A percentile compares a stretch with the other conserved stretches of the same genome.
Evolutionary conservation across 1,284 basidiomycete species (phyloP).

Genomic region (Cryptococcus sp.): DNA sequence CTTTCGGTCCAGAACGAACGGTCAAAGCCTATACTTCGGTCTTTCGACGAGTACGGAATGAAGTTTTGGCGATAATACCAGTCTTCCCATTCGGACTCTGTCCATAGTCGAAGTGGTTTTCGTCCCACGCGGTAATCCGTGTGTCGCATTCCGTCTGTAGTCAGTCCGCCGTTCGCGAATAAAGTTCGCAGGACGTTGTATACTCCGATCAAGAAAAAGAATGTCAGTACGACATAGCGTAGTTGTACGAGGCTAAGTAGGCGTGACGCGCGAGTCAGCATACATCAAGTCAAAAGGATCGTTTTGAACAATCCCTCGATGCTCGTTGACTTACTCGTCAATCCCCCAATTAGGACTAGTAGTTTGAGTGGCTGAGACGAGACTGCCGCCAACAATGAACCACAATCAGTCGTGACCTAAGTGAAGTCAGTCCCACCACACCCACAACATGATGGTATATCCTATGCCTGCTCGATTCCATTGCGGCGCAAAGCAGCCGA

Average conservation of each 20-base stretch:
- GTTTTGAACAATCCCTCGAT: background rate
- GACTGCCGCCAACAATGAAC: conserved; percentile 11
- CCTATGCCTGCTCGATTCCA: conserved; percentile 34
- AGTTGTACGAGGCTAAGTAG: conserved; percentile 15
- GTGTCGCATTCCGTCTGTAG: conserved; percentile 9
- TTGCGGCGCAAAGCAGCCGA: conserved; percentile 38
- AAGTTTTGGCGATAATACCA: conserved; percentile 15
- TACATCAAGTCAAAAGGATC: background rate
- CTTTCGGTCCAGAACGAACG: conserved; percentile 20
- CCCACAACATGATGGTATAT: conserved; percentile 40
- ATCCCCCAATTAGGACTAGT: conserved; percentile 33
- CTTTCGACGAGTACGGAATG: background rate
- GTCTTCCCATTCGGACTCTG: conserved; percentile 17
- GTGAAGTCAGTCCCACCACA: background rate
- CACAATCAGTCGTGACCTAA: background rate
- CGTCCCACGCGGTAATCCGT: conserved; percentile 23
- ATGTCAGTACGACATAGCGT: conserved; percentile 27
- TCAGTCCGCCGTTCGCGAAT: conserved; percentile 7
- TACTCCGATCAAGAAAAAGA: conserved; percentile 28
- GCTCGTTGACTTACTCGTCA: conserved; percentile 14
- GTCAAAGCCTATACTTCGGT: background rate
- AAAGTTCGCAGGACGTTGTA: conserved; percentile 34
- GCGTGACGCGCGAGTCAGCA: background rate
- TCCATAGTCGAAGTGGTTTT: conserved; percentile 22
- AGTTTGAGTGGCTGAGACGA: conserved; percentile 23